Percentiles rank a stretch among this genome's conserved stretches.
Evolutionary conservation across 495 filamentous ascomycete genomes (phyloP).

Genomic region (Aspergillus ellipticus): DNA sequence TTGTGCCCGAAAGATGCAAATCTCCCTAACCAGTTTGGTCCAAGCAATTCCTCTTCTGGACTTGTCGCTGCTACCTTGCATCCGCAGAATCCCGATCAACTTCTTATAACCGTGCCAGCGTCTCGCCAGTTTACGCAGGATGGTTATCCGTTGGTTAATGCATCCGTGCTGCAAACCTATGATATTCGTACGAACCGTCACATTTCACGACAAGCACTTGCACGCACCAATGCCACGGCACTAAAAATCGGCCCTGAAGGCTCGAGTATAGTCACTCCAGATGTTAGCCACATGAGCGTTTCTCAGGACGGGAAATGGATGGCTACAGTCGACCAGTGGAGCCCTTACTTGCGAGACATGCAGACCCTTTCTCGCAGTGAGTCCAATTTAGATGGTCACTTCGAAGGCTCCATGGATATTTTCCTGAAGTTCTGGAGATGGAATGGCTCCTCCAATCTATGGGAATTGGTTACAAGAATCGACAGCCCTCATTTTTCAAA

Average conservation of each 20-base stretch:
- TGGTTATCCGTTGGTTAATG: constrained; percentile 25
- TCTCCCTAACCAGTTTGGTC: constrained; percentile 9
- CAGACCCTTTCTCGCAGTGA: constrained; percentile 44
- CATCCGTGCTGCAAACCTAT: constrained; percentile 74
- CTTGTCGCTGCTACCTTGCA: constrained; percentile 45
- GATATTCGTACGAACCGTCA: constrained; percentile 70
- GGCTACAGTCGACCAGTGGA: constrained; percentile 88
- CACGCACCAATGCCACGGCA: constrained; percentile 81
- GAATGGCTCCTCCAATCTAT: constrained; percentile 54
- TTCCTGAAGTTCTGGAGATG: constrained; percentile 91
- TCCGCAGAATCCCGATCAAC: constrained; percentile 50
- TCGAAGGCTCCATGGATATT: constrained; percentile 58
- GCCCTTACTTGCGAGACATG: constrained; percentile 63
- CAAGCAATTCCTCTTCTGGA: constrained; percentile 1
- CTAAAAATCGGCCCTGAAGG: constrained; percentile 68
- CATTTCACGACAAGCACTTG: constrained; percentile 78
- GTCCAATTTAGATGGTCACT: constrained; percentile 30
- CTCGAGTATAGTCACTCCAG: constrained; percentile 65
- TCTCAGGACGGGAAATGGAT: constrained; percentile 84
- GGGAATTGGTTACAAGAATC: constrained; percentile 76
- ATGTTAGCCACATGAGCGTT: constrained; percentile 66
- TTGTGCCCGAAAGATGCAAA: constrained; percentile 29
- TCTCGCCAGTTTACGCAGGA: constrained; percentile 37
- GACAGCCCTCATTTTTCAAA: constrained; percentile 70
- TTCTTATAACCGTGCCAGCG: constrained; percentile 60